phyloP scores from a whole-genome alignment of 2,329 filamentous ascomycete genomes.

The Zarea fungicola region DNA sequence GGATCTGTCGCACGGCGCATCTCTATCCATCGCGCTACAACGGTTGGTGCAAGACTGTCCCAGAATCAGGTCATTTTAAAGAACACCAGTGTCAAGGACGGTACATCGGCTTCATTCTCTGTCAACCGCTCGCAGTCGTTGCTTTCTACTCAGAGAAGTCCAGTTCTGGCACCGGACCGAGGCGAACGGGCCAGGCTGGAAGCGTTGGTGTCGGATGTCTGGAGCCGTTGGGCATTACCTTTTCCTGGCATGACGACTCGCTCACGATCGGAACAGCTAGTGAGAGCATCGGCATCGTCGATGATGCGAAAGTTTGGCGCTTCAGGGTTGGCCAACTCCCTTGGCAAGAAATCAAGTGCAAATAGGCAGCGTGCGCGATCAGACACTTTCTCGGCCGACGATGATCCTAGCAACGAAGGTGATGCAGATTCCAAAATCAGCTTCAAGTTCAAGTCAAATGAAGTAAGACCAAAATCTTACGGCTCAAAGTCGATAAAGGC shows the following conservation, averaged over 20 bases:
- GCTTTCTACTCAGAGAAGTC: constrained; percentile 60
- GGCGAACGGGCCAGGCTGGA: constrained; percentile 76
- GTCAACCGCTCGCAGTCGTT: constrained; percentile 78
- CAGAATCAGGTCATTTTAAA: constrained; percentile 77
- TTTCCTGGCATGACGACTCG: constrained; percentile 73
- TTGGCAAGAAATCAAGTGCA: constrained; percentile 65
- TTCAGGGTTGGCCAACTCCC: constrained; percentile 71
- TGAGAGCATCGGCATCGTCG: constrained; percentile 74
- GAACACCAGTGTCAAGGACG: constrained; percentile 57
- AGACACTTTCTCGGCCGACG: constrained; percentile 3
- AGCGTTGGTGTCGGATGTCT: constrained; percentile 67
- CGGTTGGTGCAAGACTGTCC: constrained; percentile 62
- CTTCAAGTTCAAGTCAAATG: not conserved
- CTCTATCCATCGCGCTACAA: constrained; percentile 74
- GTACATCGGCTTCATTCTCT: constrained; percentile 38
- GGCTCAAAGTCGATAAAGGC: constrained; percentile 10
- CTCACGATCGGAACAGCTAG: constrained; percentile 62
- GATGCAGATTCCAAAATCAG: constrained; percentile 2
- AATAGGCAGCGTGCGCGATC: constrained; percentile 23
- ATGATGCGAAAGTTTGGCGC: constrained; percentile 86
- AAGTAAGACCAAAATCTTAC: constrained; percentile 1
- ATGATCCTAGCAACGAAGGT: constrained; percentile 2
- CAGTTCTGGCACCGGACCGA: constrained; percentile 68
- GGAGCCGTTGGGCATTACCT: constrained; percentile 74
- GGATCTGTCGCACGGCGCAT: constrained; percentile 61